phyloP scores from a whole-genome alignment of 1,284 basidiomycete genomes.

The Rhizoctonia solani region DNA sequence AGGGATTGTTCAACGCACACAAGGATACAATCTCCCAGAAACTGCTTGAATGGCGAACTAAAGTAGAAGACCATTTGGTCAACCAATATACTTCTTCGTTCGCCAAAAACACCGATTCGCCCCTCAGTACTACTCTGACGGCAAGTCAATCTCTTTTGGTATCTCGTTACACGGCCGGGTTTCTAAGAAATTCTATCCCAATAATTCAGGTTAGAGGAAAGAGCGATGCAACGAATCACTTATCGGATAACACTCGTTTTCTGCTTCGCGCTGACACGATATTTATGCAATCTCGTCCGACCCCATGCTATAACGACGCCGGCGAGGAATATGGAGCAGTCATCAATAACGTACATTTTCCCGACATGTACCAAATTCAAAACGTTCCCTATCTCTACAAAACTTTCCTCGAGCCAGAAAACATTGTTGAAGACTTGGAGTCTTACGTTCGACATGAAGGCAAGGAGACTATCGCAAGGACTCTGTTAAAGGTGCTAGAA shows the following conservation, averaged over 20 bases:
- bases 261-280: conserved; percentile 21
- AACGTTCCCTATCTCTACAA: too few species aligned
- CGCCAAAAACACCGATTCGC: not conserved
- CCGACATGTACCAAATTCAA: not conserved
- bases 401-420: too few species aligned
- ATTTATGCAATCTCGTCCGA: not conserved
- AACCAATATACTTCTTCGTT: not conserved
- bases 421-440: too few species aligned
- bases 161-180: not conserved
- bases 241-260: not conserved
- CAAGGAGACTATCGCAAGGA: not conserved
- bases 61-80: not conserved
- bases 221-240: not conserved
- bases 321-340: not conserved
- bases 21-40: not conserved
- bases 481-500: not conserved
- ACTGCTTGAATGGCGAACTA: not conserved
- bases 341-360: not conserved
- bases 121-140: not conserved
- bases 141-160: not conserved
- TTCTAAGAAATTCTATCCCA: not conserved
- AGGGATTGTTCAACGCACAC: not conserved
- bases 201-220: conserved; percentile 2
- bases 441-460: too few species aligned
- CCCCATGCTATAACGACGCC: not conserved